These are phyloP conservation scores for Erodium maritimum DNA, from an alignment of 345 rosid species.

Conservation along the genomic window DNA sequence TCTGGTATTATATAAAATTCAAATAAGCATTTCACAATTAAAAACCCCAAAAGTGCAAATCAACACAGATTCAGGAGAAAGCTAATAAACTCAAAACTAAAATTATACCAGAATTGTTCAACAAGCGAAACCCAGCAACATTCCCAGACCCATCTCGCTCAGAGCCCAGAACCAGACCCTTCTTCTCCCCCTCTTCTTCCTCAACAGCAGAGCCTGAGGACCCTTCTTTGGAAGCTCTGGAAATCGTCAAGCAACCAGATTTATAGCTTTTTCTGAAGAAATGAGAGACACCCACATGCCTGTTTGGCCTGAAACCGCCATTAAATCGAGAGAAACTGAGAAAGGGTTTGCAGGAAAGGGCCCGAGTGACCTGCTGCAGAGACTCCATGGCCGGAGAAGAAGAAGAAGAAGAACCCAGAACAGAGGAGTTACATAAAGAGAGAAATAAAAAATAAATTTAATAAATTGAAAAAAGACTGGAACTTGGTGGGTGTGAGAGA, in stretches of 20 bases:
- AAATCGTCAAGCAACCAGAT: slow-evolving; percentile 19
- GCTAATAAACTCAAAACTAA: neutral
- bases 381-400: slow-evolving; percentile 30
- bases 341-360: slow-evolving; percentile 11
- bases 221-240: slow-evolving; percentile 6
- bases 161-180: slow-evolving; percentile 28
- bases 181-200: slow-evolving; percentile 9
- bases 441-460: neutral
- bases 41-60: no score
- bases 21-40: no score
- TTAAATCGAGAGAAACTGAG: neutral
- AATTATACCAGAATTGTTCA: slow-evolving; percentile 43
- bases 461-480: neutral
- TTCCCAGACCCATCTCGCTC: slow-evolving; percentile 58
- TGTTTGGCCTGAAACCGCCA: slow-evolving; percentile 1
- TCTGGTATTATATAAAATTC: no score
- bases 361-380: slow-evolving; percentile 16
- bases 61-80: slow-evolving; percentile 2
- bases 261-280: slow-evolving; percentile 11
- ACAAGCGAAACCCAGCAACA: slow-evolving; percentile 49
- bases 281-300: slow-evolving; percentile 19
- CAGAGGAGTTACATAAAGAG: neutral
- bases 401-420: neutral
- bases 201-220: slow-evolving; percentile 20
- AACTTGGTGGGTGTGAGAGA: neutral